These are phyloP conservation scores for Lactarius deliciosus DNA, from an alignment of 768 basidiomycete species.

Conservation along the genomic window DNA sequence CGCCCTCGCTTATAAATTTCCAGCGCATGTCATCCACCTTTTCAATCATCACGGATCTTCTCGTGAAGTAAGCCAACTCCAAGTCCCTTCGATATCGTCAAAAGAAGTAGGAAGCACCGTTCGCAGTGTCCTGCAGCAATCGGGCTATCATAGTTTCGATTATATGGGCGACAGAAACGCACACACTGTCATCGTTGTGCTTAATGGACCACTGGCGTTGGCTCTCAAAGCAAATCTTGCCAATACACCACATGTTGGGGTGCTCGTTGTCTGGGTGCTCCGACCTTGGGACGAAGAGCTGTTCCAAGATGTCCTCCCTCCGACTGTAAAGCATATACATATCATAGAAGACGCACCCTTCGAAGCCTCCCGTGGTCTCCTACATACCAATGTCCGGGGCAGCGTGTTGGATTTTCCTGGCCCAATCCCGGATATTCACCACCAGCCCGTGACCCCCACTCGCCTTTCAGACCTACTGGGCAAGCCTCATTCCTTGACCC, in stretches of 20 bases:
- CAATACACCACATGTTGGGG: slow-evolving; percentile 52
- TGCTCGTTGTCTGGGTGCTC: slow-evolving; percentile 73
- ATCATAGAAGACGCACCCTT: slow-evolving; percentile 80
- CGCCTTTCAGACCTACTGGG: slow-evolving; percentile 54
- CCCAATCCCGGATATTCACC: slow-evolving; percentile 45
- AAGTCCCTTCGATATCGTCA: slow-evolving; percentile 41
- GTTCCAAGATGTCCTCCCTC: slow-evolving; percentile 60
- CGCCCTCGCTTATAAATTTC: slow-evolving; percentile 68
- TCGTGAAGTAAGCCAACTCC: slow-evolving; percentile 68
- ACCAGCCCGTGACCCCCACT: slow-evolving; percentile 58
- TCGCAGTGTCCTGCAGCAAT: slow-evolving; percentile 49
- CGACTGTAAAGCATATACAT: slow-evolving; percentile 56
- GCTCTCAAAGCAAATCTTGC: slow-evolving; percentile 53
- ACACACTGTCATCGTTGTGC: slow-evolving; percentile 61
- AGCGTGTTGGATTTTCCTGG: slow-evolving; percentile 46
- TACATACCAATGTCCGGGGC: slow-evolving; percentile 73
- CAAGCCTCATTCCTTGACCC: slow-evolving; percentile 44
- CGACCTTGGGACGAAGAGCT: slow-evolving; percentile 76
- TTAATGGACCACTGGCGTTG: slow-evolving; percentile 78
- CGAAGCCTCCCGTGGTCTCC: slow-evolving; percentile 55
- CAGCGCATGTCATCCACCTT: slow-evolving; percentile 78
- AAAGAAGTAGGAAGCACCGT: slow-evolving; percentile 39
- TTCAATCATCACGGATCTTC: slow-evolving; percentile 84
- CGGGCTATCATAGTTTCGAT: slow-evolving; percentile 75
- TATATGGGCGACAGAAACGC: slow-evolving; percentile 69